Conservation (phyloP, 176 grass and related monocot species). For the Miscanthus lutarioriparius region DNA sequence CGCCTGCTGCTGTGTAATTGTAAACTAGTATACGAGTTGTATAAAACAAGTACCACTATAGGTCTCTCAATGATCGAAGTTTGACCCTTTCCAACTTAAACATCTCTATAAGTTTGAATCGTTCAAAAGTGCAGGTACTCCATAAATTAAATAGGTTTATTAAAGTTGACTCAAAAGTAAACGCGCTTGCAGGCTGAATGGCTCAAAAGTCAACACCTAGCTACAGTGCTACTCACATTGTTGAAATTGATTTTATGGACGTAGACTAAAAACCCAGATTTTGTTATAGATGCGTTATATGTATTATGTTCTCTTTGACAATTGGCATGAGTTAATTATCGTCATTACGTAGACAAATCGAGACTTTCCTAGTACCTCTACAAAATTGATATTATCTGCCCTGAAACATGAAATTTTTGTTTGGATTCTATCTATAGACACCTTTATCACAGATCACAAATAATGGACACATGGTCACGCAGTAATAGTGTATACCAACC, state of each 20-base stretch:
- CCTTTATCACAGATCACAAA: too few relatives aligned
- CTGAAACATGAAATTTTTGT: too few relatives aligned
- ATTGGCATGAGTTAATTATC: not conserved
- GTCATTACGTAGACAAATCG: not conserved
- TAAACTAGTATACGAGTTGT: not conserved
- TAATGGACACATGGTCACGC: too few relatives aligned
- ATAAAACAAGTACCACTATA: not conserved
- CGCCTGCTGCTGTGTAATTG: not conserved
- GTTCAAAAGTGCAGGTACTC: not conserved
- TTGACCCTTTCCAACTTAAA: constrained; percentile 12
- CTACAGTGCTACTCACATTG: not conserved
- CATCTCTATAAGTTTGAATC: not conserved
- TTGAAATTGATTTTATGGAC: not conserved
- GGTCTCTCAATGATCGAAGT: not conserved
- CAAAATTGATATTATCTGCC: too few relatives aligned
- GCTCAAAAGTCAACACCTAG: too few relatives aligned
- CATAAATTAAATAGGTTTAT: not conserved
- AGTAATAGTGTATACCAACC: too few relatives aligned
- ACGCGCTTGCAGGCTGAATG: not conserved
- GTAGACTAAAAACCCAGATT: not conserved
- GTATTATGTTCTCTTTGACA: too few relatives aligned
- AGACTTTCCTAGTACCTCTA: not conserved
- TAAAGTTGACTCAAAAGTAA: constrained; percentile 39
- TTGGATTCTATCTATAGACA: too few relatives aligned
- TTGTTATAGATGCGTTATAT: too few relatives aligned